These are phyloP conservation scores for Erythrophleum ivorense DNA, from an alignment of 331 rosid species.

Conservation along the genomic window DNA sequence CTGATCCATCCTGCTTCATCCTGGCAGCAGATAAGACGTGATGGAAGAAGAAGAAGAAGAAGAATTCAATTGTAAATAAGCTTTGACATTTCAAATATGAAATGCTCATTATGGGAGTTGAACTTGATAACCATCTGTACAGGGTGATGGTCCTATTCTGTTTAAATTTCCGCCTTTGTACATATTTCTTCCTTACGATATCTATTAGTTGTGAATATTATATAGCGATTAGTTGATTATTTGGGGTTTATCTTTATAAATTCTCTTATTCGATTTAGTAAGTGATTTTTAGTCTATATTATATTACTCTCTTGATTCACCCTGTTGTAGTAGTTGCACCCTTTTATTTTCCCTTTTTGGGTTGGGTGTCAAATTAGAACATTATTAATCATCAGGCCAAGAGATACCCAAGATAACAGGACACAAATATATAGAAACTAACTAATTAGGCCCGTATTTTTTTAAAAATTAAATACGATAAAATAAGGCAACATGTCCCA, in stretches of 20 bases:
- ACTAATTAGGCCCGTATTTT: too few species aligned
- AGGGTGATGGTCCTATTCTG: slow-evolving; percentile 59
- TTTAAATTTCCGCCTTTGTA: slow-evolving; percentile 51
- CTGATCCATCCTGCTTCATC: slow-evolving; percentile 88
- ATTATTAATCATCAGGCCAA: too few species aligned
- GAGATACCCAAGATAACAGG: too few species aligned
- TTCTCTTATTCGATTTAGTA: background rate
- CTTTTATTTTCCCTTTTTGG: too few species aligned
- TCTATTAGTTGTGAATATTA: slow-evolving; percentile 60
- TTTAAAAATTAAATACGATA: too few species aligned
- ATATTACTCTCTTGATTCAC: background rate
- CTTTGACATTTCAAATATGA: slow-evolving; percentile 41
- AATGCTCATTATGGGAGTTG: slow-evolving; percentile 48
- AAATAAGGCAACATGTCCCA: too few species aligned
- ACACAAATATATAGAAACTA: too few species aligned
- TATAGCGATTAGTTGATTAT: slow-evolving; percentile 41
- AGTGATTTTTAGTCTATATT: background rate
- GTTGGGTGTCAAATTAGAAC: too few species aligned
- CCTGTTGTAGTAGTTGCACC: background rate
- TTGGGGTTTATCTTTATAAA: background rate
- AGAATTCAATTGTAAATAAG: slow-evolving; percentile 78
- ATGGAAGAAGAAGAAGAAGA: slow-evolving; percentile 64
- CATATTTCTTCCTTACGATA: slow-evolving; percentile 46
- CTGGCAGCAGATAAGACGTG: slow-evolving; percentile 75
- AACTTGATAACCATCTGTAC: slow-evolving; percentile 50